A percentile compares a stretch with the other conserved stretches of the same genome.
phyloP scores from a whole-genome alignment of 1,284 basidiomycete species.

The Heliocybe sulcata region DNA sequence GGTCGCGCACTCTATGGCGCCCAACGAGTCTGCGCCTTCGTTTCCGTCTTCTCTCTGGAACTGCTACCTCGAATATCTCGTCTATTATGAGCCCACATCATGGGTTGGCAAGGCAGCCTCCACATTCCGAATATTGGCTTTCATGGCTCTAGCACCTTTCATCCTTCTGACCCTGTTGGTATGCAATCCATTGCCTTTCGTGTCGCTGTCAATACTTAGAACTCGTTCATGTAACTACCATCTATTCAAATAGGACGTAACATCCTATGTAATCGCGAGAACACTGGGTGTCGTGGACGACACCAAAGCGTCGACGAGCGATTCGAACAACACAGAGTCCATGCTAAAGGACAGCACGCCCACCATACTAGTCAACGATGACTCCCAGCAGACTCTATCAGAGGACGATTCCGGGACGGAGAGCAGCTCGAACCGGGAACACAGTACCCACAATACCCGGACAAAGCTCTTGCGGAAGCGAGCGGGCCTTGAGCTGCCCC shows the following conservation, averaged over 20 bases:
- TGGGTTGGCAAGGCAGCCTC: constrained; percentile 66
- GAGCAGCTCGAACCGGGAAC: constrained; percentile 4
- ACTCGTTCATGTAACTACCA: constrained; percentile 1
- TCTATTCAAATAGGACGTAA: constrained; percentile 48
- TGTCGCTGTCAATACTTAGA: constrained; percentile 4
- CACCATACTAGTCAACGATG: constrained; percentile 17
- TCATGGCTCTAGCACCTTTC: constrained; percentile 57
- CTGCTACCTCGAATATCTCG: constrained; percentile 53
- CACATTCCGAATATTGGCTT: constrained; percentile 54
- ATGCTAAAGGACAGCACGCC: constrained; percentile 10
- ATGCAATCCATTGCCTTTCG: constrained; percentile 17
- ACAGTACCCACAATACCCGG: constrained; percentile 11
- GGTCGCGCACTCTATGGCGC: neutral
- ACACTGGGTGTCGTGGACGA: constrained; percentile 71
- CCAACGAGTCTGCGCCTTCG: constrained; percentile 19
- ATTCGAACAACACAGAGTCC: constrained; percentile 17
- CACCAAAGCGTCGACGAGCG: constrained; percentile 61
- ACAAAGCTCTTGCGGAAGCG: neutral
- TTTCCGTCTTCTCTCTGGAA: constrained; percentile 42
- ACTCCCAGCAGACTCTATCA: constrained; percentile 10
- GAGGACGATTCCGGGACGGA: constrained; percentile 10
- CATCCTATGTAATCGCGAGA: constrained; percentile 77
- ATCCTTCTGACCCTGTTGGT: constrained; percentile 61
- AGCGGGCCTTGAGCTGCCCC: constrained; percentile 5
- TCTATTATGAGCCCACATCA: constrained; percentile 51